Evolutionary conservation across 2,329 filamentous ascomycete species (phyloP).

Genomic region (Colletotrichum lindemuthianum): DNA sequence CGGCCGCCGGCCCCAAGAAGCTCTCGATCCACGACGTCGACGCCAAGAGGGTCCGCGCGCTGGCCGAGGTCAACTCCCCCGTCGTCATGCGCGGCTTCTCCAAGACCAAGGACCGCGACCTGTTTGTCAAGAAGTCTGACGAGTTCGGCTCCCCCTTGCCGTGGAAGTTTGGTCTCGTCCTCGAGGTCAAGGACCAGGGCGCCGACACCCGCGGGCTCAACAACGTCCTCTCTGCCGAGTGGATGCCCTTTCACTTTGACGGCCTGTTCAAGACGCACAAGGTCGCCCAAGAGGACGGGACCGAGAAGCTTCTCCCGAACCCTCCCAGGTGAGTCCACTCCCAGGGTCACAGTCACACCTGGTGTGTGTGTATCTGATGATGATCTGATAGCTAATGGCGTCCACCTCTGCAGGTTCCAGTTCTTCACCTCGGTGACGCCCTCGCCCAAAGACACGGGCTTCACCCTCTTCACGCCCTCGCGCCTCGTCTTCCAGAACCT

Average conservation of each 20-base stretch:
- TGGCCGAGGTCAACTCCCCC: constrained; percentile 63
- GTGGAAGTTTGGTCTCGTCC: constrained; percentile 64
- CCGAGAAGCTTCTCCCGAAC: constrained; percentile 51
- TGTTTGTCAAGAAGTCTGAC: constrained; percentile 56
- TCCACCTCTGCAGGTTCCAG: constrained; percentile 55
- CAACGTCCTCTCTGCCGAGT: constrained; percentile 63
- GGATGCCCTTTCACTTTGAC: constrained; percentile 68
- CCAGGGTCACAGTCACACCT: neutral
- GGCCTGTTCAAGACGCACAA: constrained; percentile 65
- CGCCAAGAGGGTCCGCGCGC: constrained; percentile 53
- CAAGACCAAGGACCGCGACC: constrained; percentile 54
- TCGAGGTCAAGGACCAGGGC: constrained; percentile 61
- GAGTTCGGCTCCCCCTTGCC: constrained; percentile 59
- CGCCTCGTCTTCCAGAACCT: constrained; percentile 60
- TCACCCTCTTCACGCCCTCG: constrained; percentile 64
- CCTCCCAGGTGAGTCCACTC: constrained; percentile 52
- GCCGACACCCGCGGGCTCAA: constrained; percentile 56
- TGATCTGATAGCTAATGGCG: constrained; percentile 5
- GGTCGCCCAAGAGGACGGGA: constrained; percentile 48
- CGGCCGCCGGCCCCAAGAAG: constrained; percentile 43
- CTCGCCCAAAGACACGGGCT: constrained; percentile 61
- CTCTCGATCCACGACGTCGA: constrained; percentile 56
- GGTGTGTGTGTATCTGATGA: too few relatives aligned
- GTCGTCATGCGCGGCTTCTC: constrained; percentile 63
- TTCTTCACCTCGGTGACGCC: constrained; percentile 59